A percentile compares a stretch with the other conserved stretches of the same genome.
phyloP scores from a whole-genome alignment of 352 stramenopile genomes.

The Pythium dissotocum region DNA sequence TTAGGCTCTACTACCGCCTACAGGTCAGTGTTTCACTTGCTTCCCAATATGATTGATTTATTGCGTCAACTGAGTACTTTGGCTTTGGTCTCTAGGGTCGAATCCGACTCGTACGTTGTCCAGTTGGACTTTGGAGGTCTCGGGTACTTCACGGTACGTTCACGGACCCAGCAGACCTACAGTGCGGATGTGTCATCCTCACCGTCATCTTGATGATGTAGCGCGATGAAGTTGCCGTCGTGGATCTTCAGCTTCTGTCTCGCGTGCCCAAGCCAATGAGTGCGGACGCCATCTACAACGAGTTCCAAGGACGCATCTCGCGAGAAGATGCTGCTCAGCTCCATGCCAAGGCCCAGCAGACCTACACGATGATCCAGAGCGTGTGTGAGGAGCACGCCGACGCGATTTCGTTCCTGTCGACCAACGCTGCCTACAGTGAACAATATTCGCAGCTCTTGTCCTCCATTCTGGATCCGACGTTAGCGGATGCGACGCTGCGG shows the following conservation, averaged over 20 bases:
- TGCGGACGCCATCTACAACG: constrained; percentile 55
- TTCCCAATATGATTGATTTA: background rate
- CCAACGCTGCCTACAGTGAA: constrained; percentile 64
- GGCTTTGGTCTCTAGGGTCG: constrained; percentile 18
- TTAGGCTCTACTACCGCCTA: constrained; percentile 30
- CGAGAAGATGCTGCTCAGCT: constrained; percentile 57
- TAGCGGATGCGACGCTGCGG: constrained; percentile 55
- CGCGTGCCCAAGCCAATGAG: constrained; percentile 72
- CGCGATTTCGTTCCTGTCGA: constrained; percentile 75
- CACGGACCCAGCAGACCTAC: too few species aligned
- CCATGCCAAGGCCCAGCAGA: constrained; percentile 47
- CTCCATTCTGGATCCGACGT: constrained; percentile 63
- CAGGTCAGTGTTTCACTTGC: constrained; percentile 25
- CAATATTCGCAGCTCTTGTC: constrained; percentile 61
- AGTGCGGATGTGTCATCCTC: background rate
- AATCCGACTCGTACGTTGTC: constrained; percentile 43
- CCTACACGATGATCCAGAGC: constrained; percentile 53
- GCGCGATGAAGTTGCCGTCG: constrained; percentile 47
- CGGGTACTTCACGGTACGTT: constrained; percentile 39
- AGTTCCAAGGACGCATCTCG: constrained; percentile 72
- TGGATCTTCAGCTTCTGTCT: constrained; percentile 67
- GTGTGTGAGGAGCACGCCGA: constrained; percentile 75
- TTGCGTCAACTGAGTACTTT: background rate
- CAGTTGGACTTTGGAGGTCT: constrained; percentile 43
- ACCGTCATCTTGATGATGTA: constrained; percentile 1